Evolutionary conservation across 179 eudicot genomes (phyloP).

Genomic region (Corrigiola litoralis): DNA sequence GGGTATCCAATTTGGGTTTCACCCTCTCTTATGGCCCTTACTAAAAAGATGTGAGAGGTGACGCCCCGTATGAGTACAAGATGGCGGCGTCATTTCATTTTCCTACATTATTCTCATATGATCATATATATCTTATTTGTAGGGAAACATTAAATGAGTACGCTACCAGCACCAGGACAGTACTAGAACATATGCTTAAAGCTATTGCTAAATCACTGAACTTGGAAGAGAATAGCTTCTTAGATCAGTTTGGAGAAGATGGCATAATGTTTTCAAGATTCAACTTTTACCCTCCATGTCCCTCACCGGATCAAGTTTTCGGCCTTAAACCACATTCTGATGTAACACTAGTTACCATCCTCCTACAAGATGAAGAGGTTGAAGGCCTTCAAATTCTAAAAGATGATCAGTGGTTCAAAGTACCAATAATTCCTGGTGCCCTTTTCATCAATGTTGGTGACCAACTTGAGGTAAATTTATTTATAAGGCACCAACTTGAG

Average conservation of each 20-base stretch:
- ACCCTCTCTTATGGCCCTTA: too few relatives aligned
- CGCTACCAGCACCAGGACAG: conserved; percentile 18
- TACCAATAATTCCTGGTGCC: conserved; percentile 40
- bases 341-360: conserved; percentile 37
- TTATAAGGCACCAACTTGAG: conserved; percentile 61
- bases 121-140: background rate
- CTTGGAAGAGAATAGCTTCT: conserved; percentile 38
- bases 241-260: conserved; percentile 34
- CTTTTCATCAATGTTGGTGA: conserved; percentile 50
- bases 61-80: too few relatives aligned
- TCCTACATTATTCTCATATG: background rate
- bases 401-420: conserved; percentile 44
- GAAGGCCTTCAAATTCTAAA: conserved; percentile 47
- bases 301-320: conserved; percentile 40
- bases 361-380: conserved; percentile 46
- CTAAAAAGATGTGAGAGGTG: too few relatives aligned
- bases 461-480: conserved; percentile 45
- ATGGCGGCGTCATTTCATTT: too few relatives aligned
- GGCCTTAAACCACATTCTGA: conserved; percentile 57
- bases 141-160: conserved; percentile 33
- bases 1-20: too few relatives aligned
- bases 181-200: conserved; percentile 29
- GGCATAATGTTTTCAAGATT: conserved; percentile 32
- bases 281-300: conserved; percentile 54
- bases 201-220: conserved; percentile 40